phyloP scores from a whole-genome alignment of 2,329 filamentous ascomycete species.

The Fusarium napiforme region DNA sequence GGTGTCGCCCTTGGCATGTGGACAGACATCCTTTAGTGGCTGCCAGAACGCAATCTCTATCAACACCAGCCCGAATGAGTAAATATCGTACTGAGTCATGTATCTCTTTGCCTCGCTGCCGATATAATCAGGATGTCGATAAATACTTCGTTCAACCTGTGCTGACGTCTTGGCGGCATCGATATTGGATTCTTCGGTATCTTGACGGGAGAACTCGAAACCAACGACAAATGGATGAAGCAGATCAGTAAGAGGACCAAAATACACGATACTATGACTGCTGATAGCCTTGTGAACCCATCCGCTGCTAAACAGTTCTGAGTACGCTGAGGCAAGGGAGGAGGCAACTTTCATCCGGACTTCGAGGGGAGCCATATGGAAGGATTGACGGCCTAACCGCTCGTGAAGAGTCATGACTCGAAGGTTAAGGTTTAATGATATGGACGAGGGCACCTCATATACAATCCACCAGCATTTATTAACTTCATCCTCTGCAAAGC shows the following conservation, averaged over 20 bases:
- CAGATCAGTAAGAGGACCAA: neutral
- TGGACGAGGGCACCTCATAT: neutral
- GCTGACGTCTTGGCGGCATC: neutral
- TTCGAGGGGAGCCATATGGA: neutral
- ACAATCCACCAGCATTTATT: neutral
- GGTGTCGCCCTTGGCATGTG: rapidly evolving
- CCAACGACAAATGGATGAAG: neutral
- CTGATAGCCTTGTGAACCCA: neutral
- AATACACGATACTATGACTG: neutral
- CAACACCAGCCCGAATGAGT: neutral
- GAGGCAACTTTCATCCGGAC: neutral
- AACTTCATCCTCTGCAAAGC: neutral
- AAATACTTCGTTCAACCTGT: neutral
- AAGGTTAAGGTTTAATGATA: rapidly evolving
- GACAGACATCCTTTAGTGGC: neutral
- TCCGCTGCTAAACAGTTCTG: neutral
- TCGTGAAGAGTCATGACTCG: neutral
- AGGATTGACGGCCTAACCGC: neutral
- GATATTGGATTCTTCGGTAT: neutral
- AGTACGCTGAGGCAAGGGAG: neutral
- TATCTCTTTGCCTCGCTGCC: neutral
- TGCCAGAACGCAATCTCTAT: neutral
- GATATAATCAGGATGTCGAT: neutral
- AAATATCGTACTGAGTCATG: neutral
- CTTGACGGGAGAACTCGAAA: neutral